phyloP scores from a whole-genome alignment of 148 eudicot species.

The Gaultheria prostrata region DNA sequence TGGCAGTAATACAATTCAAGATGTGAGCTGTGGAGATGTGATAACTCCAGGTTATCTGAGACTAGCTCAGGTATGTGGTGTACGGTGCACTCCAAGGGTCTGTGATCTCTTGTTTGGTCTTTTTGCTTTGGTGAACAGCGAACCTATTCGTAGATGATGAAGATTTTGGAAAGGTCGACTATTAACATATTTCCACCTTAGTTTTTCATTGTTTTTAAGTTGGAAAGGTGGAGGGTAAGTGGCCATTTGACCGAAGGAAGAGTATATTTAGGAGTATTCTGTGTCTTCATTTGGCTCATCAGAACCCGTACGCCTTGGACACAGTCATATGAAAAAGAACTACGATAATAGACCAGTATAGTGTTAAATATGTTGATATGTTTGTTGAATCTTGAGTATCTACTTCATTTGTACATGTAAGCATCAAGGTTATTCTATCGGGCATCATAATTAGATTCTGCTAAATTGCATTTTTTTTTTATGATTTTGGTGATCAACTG shows the following conservation, averaged over 20 bases:
- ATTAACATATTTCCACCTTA: not conserved
- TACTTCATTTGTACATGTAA: not conserved
- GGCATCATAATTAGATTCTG: not conserved
- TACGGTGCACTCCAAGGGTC: not conserved
- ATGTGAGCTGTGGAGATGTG: conserved; percentile 10
- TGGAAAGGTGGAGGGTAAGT: not conserved
- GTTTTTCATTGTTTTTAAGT: not conserved
- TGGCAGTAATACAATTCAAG: not conserved
- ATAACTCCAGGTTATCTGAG: not conserved
- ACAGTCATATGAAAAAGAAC: not conserved
- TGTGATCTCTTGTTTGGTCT: not conserved
- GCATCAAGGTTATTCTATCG: not conserved
- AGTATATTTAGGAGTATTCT: not conserved
- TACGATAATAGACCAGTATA: not conserved
- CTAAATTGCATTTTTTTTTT: not conserved
- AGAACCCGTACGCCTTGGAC: not conserved
- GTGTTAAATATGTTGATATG: not conserved
- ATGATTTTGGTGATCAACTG: not conserved
- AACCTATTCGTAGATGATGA: not conserved
- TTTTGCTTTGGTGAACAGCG: not conserved
- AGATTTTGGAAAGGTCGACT: not conserved
- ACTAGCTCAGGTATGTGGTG: conserved; percentile 3
- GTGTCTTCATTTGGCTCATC: not conserved
- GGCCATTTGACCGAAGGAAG: not conserved
- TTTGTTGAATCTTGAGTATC: not conserved